Percentiles rank a stretch among this genome's conserved stretches.
phyloP scores from a whole-genome alignment of 371 early-diverging fungal genomes.

The Thermomucor indicae-seudaticae region DNA sequence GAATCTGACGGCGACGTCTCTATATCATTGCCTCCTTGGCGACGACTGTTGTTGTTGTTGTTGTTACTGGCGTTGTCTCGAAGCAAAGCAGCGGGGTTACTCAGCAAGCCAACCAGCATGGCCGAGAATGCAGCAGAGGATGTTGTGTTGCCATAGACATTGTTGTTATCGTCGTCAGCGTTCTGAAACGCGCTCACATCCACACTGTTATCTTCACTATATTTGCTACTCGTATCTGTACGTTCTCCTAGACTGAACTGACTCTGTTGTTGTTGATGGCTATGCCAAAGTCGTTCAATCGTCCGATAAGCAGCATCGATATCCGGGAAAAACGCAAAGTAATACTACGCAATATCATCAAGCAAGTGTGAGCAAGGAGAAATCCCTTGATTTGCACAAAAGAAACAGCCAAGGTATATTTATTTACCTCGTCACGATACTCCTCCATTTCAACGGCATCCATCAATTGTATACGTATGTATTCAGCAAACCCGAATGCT shows the following conservation, averaged over 20 bases:
- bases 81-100: background rate
- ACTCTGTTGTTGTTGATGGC: background rate
- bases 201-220: background rate
- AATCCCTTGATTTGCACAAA: conserved; percentile 3
- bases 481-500: conserved; percentile 52
- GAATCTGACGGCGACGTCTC: background rate
- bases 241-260: background rate
- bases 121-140: conserved; percentile 15
- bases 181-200: conserved; percentile 1
- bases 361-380: background rate
- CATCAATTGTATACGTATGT: conserved; percentile 47
- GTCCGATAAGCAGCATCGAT: conserved; percentile 24
- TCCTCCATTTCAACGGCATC: conserved; percentile 41
- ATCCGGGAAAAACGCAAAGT: conserved; percentile 61
- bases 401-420: no score
- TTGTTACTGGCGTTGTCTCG: conserved; percentile 1
- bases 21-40: background rate
- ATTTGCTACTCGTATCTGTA: background rate
- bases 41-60: background rate
- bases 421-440: conserved; percentile 55
- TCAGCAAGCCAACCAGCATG: conserved; percentile 6
- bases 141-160: conserved; percentile 7
- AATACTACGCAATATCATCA: conserved; percentile 39
- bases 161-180: no score
- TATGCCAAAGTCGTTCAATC: conserved; percentile 17